Evolutionary conservation across 768 basidiomycete genomes (phyloP), one percentile per base, ranked within the genome.

Genomic region (Boletus rex-veris): DNA sequence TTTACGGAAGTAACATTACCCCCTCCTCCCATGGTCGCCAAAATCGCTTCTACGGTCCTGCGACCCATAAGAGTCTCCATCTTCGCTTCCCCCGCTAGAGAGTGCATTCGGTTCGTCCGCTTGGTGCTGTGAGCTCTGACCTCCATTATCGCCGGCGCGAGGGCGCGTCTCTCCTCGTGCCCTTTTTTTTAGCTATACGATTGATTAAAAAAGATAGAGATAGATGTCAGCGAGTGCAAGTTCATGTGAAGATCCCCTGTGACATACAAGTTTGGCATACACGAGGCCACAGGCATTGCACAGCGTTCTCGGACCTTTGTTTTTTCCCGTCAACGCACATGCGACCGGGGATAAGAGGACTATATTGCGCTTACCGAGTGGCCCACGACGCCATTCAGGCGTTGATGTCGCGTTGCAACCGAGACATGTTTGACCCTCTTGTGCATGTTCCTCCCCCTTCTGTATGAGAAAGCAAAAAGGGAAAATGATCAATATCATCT

Each of bases 201-300:
- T 52, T 50, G 50, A 48, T 48, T 60, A 54, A 45, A 37, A 38
- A 40, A 10, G n/a, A 54, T 40, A 58, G 47, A 18, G n/a, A 38
- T 8, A 14, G 37, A 52, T 38, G 52, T 72, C 59, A 72, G 62
- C 57, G 39, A 52, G 50, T 42, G 50, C 53, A 47, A 37, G 50
- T 33, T 42, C 49, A 61, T 50, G 57, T 52, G 49, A 59, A 60
- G 53, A 57, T 52, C 63, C 49, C 60, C 55, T 62, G 60, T 71
- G 61, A 78, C 84, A 66, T 69, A 90, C 88, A 70, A 91, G 77
- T 74, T 92, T 92, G 50, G 89, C 90, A 69, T 90, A 92, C 55
- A 92, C 89, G 59, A 92, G 80, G 50, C 89, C 89, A 70, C 89
- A 92, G 11, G 89, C 89, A 67, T 92, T 92, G 69, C 89, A 92